Percentiles rank a stretch among this genome's conserved stretches.
These are phyloP conservation scores for Ilex paraguariensis DNA, from an alignment of 305 asterid species.

Conservation along the genomic window DNA sequence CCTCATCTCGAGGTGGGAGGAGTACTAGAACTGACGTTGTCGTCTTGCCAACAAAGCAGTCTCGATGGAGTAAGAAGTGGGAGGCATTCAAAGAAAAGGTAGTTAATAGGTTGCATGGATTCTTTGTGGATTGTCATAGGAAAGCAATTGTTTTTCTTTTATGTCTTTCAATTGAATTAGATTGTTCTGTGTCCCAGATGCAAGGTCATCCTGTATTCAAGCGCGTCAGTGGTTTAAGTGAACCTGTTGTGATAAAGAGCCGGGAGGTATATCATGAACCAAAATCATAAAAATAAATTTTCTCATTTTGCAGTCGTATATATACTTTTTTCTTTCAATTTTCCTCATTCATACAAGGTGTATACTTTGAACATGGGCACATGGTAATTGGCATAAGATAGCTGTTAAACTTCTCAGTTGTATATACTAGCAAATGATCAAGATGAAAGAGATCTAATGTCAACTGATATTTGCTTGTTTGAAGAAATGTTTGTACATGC, in stretches of 20 bases:
- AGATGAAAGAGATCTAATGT: too few species aligned
- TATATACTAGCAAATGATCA: too few species aligned
- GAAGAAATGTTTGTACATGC: too few species aligned
- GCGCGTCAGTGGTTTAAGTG: conserved; percentile 64
- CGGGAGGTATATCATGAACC: conserved; percentile 56
- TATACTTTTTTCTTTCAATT: too few species aligned
- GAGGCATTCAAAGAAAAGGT: conserved; percentile 78
- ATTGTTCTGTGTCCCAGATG: conserved; percentile 40
- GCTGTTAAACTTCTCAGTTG: too few species aligned
- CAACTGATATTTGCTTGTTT: too few species aligned
- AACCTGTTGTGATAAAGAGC: conserved; percentile 80
- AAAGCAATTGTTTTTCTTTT: background rate
- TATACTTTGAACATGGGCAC: too few species aligned
- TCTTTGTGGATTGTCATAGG: conserved; percentile 5
- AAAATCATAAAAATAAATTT: too few species aligned
- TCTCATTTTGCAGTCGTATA: too few species aligned
- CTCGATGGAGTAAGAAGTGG: conserved; percentile 82
- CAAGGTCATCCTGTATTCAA: conserved; percentile 67
- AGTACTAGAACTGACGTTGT: conserved; percentile 77
- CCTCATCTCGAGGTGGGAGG: conserved; percentile 50
- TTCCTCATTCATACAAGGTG: too few species aligned
- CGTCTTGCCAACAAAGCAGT: conserved; percentile 63
- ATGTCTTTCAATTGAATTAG: conserved; percentile 2
- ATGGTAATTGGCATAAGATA: too few species aligned
- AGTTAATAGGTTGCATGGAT: conserved; percentile 11